phyloP scores from a whole-genome alignment of 257 asterid genomes.

The Hygrophila difformis region DNA sequence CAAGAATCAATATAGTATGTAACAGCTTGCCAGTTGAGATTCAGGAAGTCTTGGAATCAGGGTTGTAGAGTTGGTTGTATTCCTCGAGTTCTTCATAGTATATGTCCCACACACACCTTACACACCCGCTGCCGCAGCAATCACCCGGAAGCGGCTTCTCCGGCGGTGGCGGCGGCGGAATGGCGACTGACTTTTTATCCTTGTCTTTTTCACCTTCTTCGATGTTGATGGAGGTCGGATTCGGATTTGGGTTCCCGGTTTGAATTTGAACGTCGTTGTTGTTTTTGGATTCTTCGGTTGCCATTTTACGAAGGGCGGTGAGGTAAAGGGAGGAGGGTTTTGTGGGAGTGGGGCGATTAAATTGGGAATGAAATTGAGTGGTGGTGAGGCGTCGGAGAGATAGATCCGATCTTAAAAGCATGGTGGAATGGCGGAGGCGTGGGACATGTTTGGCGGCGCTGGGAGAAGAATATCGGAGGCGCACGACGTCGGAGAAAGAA shows the following conservation, averaged over 20 bases:
- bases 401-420: slow-evolving; percentile 28
- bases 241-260: no score
- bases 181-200: slow-evolving; percentile 18
- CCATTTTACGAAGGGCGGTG: slow-evolving; percentile 23
- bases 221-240: not conserved
- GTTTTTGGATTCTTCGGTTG: slow-evolving; percentile 27
- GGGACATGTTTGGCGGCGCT: slow-evolving; percentile 17
- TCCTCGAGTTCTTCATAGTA: slow-evolving; percentile 76
- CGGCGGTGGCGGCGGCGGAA: slow-evolving; percentile 52
- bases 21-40: no score
- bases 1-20: no score
- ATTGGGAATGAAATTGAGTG: slow-evolving; percentile 8
- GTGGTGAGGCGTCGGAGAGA: slow-evolving; percentile 25
- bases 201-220: slow-evolving; percentile 23
- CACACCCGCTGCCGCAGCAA: slow-evolving; percentile 83
- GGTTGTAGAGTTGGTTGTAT: slow-evolving; percentile 37
- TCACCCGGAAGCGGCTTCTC: slow-evolving; percentile 78
- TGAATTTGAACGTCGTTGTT: no score
- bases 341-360: slow-evolving; percentile 16
- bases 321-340: slow-evolving; percentile 9
- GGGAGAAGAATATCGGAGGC: not conserved
- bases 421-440: slow-evolving; percentile 7
- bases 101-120: slow-evolving; percentile 71
- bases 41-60: slow-evolving; percentile 11
- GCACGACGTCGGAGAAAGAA: not conserved